Evolutionary conservation across 2,329 filamentous ascomycete genomes (phyloP), one percentile per base, ranked within the genome.

Genomic region (Epichloe gansuensis): DNA sequence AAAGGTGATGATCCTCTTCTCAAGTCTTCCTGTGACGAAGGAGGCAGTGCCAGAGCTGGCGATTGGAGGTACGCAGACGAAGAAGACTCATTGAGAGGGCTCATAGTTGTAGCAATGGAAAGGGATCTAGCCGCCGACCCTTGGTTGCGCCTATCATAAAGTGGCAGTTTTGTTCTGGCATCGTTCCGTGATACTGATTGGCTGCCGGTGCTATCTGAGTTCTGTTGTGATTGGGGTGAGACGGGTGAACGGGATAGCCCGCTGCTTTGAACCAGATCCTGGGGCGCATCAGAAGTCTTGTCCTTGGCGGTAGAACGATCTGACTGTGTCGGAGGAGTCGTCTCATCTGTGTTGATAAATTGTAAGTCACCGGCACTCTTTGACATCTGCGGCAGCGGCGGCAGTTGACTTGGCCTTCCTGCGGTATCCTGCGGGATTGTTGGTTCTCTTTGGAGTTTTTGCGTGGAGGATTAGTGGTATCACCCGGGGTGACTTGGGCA

Each of bases 1-100:
- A 78, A 67, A 2, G 74, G 75, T 15, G 77, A 80, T 3, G 76
- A 78, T 48, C 68, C 70, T 17, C 75, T 71, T 57, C 73, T 72
- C 17, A 59, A 60, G 46, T 61, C 66, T 13, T 64, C 62, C 50
- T 60, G 49, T 34, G 62, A 53, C 46, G 48, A 48, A 17, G 51
- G 52, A 37, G 46, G 43, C 44, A 53, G 5, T 48, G 44, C 4
- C 9, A 46, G 49, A 35, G 50, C 42, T 28, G 54, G 53, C 4
- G 56, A 49, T 8, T 46, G 48, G 8, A 49, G 35, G 31, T 51
- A 44, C n/a, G 31, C 49, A 11, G 53, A 52, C 5, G 47, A 53
- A 39, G 47, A 53, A 39, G 44, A 25, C 5, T 59, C 57, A 7
- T 57, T 50, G 0, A 46, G 13, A n/a, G 52, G 43, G 25, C 55